Evolutionary conservation across 208 protist species (phyloP).

Genomic region (Novymonas esmeraldas): DNA sequence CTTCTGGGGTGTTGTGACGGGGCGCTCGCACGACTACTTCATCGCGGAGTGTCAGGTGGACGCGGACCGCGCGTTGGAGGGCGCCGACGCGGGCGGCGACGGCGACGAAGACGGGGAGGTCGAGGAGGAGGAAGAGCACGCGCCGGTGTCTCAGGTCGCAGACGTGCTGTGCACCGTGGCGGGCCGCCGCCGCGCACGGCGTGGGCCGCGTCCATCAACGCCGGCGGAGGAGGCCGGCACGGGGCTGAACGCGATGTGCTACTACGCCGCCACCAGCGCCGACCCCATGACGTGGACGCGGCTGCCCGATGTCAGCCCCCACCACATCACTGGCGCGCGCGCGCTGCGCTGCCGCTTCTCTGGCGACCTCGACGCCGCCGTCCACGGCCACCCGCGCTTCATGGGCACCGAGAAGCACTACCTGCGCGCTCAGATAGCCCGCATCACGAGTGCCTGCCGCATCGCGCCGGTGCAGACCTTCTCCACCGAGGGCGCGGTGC

Average conservation of each 20-base stretch:
- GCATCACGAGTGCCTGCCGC: slow-evolving; percentile 90
- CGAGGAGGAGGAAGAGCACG: slow-evolving; percentile 68
- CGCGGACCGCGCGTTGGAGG: slow-evolving; percentile 48
- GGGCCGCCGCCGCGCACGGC: slow-evolving; percentile 36
- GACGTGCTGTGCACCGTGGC: slow-evolving; percentile 65
- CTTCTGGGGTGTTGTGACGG: slow-evolving; percentile 91
- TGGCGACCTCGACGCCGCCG: slow-evolving; percentile 86
- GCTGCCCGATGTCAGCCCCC: slow-evolving; percentile 92
- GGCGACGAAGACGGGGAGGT: slow-evolving; percentile 70
- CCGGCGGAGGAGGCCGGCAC: slow-evolving; percentile 64
- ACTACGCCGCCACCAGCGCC: slow-evolving; percentile 81
- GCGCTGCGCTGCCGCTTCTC: slow-evolving; percentile 90
- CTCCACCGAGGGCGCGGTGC: slow-evolving; percentile 81
- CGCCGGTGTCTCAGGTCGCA: slow-evolving; percentile 62
- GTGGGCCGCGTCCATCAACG: slow-evolving; percentile 40
- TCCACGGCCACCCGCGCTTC: slow-evolving; percentile 92
- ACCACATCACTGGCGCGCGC: slow-evolving; percentile 86
- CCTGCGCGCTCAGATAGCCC: slow-evolving; percentile 95
- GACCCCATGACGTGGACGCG: slow-evolving; percentile 86
- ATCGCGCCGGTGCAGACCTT: slow-evolving; percentile 87
- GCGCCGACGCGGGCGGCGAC: slow-evolving; percentile 18
- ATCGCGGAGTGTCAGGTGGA: slow-evolving; percentile 89
- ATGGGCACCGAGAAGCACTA: slow-evolving; percentile 93
- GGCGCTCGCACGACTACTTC: slow-evolving; percentile 85
- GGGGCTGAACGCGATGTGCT: slow-evolving; percentile 89